phyloP scores from a whole-genome alignment of 2,329 filamentous ascomycete genomes.

The Massarina eburnea region DNA sequence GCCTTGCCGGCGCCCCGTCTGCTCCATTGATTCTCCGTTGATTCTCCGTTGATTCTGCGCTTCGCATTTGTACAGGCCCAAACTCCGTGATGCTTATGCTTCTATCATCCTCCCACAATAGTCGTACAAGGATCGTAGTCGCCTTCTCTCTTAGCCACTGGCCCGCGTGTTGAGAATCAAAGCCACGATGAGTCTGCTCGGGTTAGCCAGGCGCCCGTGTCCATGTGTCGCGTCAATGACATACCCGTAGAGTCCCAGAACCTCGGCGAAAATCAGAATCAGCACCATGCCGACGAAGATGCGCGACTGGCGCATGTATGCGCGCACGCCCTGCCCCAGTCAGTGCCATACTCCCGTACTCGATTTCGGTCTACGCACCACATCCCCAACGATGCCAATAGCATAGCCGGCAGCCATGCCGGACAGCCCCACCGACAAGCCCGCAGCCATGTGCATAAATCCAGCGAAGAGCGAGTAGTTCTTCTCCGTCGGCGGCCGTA shows the following conservation, averaged over 20 bases:
- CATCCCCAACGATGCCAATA: conserved; percentile 93
- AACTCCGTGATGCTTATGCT: conserved; percentile 23
- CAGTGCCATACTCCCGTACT: conserved; percentile 9
- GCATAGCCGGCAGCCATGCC: conserved; percentile 55
- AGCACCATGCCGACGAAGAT: conserved; percentile 99
- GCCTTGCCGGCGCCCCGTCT: background rate
- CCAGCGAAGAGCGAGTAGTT: conserved; percentile 86
- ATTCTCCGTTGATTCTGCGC: background rate
- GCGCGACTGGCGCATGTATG: conserved; percentile 94
- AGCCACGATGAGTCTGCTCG: conserved; percentile 78
- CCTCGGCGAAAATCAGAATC: conserved; percentile 97
- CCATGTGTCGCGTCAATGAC: conserved; percentile 28
- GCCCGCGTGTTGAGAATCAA: conserved; percentile 90
- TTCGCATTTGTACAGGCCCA: conserved; percentile 7
- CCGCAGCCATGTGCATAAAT: conserved; percentile 91
- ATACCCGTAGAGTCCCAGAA: conserved; percentile 93
- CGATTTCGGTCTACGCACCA: conserved; percentile 53
- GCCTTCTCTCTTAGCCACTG: conserved; percentile 51
- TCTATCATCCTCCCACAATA: conserved; percentile 22
- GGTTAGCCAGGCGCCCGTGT: conserved; percentile 13
- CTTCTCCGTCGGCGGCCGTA: conserved; percentile 63
- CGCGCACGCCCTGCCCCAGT: conserved; percentile 68
- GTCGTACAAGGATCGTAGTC: conserved; percentile 27
- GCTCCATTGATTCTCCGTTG: background rate
- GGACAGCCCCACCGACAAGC: conserved; percentile 68